These are phyloP conservation scores for Avena eriantha DNA, from an alignment of 176 grass and related monocot species.

Conservation along the genomic window DNA sequence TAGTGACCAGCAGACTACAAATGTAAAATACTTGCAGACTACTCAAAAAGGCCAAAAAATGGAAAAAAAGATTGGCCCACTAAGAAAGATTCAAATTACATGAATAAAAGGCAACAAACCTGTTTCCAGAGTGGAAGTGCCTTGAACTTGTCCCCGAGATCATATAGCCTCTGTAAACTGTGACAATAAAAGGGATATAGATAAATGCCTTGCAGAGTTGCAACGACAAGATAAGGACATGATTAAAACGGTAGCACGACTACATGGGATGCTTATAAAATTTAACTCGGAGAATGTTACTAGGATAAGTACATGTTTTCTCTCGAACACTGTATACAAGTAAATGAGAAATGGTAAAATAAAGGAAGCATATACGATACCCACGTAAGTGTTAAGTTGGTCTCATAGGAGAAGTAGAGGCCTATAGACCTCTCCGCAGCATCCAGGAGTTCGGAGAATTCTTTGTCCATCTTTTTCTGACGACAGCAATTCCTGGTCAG, in stretches of 20 bases:
- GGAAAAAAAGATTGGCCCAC: background rate
- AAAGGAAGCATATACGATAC: background rate
- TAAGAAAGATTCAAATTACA: background rate
- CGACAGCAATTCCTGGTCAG: slow-evolving; percentile 7
- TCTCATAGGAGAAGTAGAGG: slow-evolving; percentile 83
- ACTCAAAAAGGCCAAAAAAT: background rate
- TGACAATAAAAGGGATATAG: slow-evolving; percentile 11
- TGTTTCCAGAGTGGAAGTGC: slow-evolving; percentile 79
- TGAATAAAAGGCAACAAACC: slow-evolving; percentile 38
- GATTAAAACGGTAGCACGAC: background rate
- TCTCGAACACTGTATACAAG: background rate
- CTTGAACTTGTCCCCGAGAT: slow-evolving; percentile 61
- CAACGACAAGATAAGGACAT: background rate
- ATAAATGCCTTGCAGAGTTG: background rate
- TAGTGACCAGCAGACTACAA: background rate
- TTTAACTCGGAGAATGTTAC: background rate
- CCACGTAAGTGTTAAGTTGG: slow-evolving; percentile 82
- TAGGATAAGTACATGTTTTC: background rate
- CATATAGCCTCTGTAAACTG: slow-evolving; percentile 72
- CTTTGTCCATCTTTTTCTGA: slow-evolving; percentile 75
- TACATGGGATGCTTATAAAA: background rate
- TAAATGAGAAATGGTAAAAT: background rate
- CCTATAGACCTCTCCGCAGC: slow-evolving; percentile 64
- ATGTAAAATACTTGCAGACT: too few species aligned
- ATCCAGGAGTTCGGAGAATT: slow-evolving; percentile 61